Conservation (phyloP, 129 eudicot species). For the Flaveria trinervia region DNA sequence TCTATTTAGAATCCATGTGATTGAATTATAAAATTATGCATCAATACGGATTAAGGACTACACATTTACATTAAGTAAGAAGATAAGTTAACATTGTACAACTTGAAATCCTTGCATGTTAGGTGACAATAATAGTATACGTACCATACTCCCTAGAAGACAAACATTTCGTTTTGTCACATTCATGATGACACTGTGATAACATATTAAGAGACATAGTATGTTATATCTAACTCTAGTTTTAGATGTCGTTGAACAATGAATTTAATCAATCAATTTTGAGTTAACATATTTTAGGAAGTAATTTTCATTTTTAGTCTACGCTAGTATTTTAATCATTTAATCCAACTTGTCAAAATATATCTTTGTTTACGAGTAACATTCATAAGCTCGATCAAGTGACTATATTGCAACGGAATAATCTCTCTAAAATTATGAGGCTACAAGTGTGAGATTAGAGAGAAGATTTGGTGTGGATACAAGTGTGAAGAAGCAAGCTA, state of each 20-base stretch:
- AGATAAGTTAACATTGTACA: not conserved
- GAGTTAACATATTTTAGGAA: not conserved
- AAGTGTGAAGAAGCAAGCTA: too few relatives aligned
- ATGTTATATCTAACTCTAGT: not conserved
- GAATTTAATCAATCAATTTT: not conserved
- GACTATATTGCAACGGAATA: too few relatives aligned
- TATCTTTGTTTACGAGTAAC: too few relatives aligned
- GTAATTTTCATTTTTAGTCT: not conserved
- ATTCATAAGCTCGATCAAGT: not conserved
- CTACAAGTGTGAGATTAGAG: too few relatives aligned
- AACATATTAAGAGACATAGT: not conserved
- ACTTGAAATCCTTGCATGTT: not conserved
- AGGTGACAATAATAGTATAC: not conserved
- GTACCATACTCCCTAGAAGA: not conserved
- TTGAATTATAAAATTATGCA: not conserved
- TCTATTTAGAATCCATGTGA: not conserved
- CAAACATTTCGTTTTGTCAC: not conserved
- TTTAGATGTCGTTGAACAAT: not conserved
- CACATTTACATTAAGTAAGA: not conserved
- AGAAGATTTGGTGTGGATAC: too few relatives aligned
- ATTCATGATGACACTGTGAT: constrained; percentile 2
- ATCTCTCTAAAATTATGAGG: not conserved
- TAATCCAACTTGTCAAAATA: too few relatives aligned
- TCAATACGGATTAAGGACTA: not conserved
- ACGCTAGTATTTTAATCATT: too few relatives aligned